Conservation (phyloP, 805 yeast species). For the Sungouiella thailandica region DNA sequence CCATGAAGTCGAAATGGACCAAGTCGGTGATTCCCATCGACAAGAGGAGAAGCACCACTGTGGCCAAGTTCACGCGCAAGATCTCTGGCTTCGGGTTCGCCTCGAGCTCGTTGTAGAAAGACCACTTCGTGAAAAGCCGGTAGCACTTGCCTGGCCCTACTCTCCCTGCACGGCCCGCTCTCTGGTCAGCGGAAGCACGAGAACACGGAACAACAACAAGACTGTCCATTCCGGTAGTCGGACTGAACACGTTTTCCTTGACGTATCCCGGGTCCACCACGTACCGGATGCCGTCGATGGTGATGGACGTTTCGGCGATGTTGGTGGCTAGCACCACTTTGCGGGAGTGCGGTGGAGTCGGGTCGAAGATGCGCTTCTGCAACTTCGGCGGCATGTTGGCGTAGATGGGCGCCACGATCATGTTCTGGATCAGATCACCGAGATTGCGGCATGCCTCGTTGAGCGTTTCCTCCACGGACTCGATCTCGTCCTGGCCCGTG, state of each 20-base stretch:
- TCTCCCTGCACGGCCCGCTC: slow-evolving; percentile 47
- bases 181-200: slow-evolving; percentile 41
- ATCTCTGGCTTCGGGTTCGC: slow-evolving; percentile 87
- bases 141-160: slow-evolving; percentile 51
- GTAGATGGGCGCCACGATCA: slow-evolving; percentile 81
- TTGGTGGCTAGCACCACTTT: slow-evolving; percentile 94
- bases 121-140: slow-evolving; percentile 79
- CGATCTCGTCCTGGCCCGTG: slow-evolving; percentile 97
- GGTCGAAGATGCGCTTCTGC: slow-evolving; percentile 79
- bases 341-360: slow-evolving; percentile 72
- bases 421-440: slow-evolving; percentile 54
- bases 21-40: slow-evolving; percentile 84
- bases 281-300: slow-evolving; percentile 39
- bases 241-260: slow-evolving; percentile 39
- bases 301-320: slow-evolving; percentile 57
- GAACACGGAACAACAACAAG: slow-evolving; percentile 43
- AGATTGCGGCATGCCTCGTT: slow-evolving; percentile 60
- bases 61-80: slow-evolving; percentile 72
- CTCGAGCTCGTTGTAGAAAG: slow-evolving; percentile 72
- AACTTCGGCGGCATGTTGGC: slow-evolving; percentile 85
- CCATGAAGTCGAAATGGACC: slow-evolving; percentile 83
- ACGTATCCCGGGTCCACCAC: slow-evolving; percentile 45
- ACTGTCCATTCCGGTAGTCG: slow-evolving; percentile 41
- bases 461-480: slow-evolving; percentile 66
- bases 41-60: slow-evolving; percentile 69